Percentiles rank a stretch among this genome's conserved stretches.
These are phyloP conservation scores for Vicia faba DNA, from an alignment of 306 rosid species.

Conservation along the genomic window DNA sequence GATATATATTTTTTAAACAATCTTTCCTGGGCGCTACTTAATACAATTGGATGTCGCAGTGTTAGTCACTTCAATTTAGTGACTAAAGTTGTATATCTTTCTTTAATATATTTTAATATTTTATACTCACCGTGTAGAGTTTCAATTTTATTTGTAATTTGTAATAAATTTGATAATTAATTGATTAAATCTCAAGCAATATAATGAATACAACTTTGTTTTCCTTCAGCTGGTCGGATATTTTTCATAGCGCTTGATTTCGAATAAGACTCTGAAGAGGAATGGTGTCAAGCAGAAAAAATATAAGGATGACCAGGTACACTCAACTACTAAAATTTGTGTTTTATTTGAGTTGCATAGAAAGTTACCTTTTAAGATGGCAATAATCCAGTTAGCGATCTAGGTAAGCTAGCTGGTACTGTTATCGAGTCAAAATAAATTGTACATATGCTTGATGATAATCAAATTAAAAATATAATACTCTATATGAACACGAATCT, in stretches of 20 bases:
- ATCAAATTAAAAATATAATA: constrained; percentile 15
- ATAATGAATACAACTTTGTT: constrained; percentile 32
- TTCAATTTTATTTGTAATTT: too few species aligned
- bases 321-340: constrained; percentile 26
- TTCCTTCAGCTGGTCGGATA: constrained; percentile 68
- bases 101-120: constrained; percentile 19
- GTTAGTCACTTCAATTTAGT: constrained; percentile 11
- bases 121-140: constrained; percentile 14
- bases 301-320: constrained; percentile 63
- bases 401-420: constrained; percentile 7
- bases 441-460: constrained; percentile 14
- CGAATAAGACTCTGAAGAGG: constrained; percentile 64
- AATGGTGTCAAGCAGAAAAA: constrained; percentile 76
- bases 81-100: constrained; percentile 15
- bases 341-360: constrained; percentile 21
- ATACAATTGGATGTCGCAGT: constrained; percentile 14
- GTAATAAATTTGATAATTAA: constrained; percentile 26
- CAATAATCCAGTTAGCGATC: constrained; percentile 16
- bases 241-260: constrained; percentile 73
- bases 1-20: constrained; percentile 28
- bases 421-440: constrained; percentile 17
- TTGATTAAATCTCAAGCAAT: constrained; percentile 27
- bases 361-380: constrained; percentile 6
- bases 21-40: constrained; percentile 3
- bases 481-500: constrained; percentile 21